phyloP scores from a whole-genome alignment of 495 filamentous ascomycete species.

The Tuber calosporum region DNA sequence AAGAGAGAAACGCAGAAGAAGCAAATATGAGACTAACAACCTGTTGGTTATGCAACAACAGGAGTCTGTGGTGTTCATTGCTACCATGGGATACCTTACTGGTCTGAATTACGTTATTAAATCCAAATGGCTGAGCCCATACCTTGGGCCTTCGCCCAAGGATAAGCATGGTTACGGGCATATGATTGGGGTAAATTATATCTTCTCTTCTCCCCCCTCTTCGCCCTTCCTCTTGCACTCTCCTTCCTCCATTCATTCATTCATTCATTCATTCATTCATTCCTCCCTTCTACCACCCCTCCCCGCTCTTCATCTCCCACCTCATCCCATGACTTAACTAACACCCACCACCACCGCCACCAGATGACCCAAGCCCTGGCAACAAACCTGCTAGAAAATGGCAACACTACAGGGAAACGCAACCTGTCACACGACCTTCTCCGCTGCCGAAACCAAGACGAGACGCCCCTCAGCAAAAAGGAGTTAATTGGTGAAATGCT shows the following conservation, averaged over 20 bases:
- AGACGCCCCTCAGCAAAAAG: background rate
- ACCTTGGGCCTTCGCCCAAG: background rate
- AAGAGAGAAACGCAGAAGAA: background rate
- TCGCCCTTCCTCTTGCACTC: background rate
- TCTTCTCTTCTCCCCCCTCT: background rate
- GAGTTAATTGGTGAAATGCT: conserved; percentile 10
- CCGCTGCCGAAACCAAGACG: conserved; percentile 2
- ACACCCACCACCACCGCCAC: background rate
- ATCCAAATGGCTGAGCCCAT: background rate
- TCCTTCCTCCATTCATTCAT: background rate
- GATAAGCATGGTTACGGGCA: background rate
- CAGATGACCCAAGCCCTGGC: background rate
- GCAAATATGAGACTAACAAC: background rate
- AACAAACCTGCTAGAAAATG: background rate
- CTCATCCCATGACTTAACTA: background rate
- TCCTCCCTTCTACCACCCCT: background rate
- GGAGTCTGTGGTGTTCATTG: background rate
- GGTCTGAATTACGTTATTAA: conserved; percentile 1
- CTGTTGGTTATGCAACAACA: conserved; percentile 1
- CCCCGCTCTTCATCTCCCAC: background rate
- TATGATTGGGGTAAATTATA: conserved; percentile 3
- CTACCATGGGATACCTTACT: background rate
- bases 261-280: background rate
- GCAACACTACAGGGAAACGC: background rate
- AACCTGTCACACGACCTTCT: conserved; percentile 10